Evolutionary conservation across 345 rosid species (phyloP), one percentile per base, ranked within the genome.

Genomic region (Melaleuca quinquenervia): DNA sequence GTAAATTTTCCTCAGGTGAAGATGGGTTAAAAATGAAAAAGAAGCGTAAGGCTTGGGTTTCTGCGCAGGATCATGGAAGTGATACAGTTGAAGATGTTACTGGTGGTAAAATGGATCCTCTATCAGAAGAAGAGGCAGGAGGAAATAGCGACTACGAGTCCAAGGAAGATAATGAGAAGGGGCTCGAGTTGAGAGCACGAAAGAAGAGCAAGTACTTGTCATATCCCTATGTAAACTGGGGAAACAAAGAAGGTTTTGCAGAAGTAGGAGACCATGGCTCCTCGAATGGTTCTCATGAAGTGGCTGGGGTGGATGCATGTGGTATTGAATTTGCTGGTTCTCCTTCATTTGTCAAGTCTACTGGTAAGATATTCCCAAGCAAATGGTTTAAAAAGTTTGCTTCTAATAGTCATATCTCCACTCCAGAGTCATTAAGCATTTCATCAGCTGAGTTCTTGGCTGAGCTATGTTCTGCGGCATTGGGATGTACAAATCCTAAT

Each of bases 191-290:
- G 56, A 93, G 96, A 89, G 91, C 90, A 84, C 90, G 96, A 87
- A 95, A 88, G 91, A 94, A 90, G 92, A 95, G 98, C 91, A 95
- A 89, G 91, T 95, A 93, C 84, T 89, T 95, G 84, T 91, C 94
- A 5, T 93, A 92, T 90, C 97, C 97, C 64, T 95, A 88, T 87
- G 90, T 95, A 45, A 91, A 91, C 82, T 89, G 80, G 91, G 95
- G 60, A 83, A 82, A 83, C 13, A 92, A 87, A 82, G 85, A 86
- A 86, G 32, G 44, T 32, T 86, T 78, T 53, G 45, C 36, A 85
- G 91, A 88, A 86, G 83, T 82, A 6, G 92, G 89, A 84, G 90
- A 87, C 50, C 45, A 76, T n/a, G 70, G 44, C 78, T 50, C 50
- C 55, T 83, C 21, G 76, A 82, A 85, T 82, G 89, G 53, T 80